Base-by-base conservation (phyloP, 169 alveolate genomes). In the Plasmodium vivax region DNA sequence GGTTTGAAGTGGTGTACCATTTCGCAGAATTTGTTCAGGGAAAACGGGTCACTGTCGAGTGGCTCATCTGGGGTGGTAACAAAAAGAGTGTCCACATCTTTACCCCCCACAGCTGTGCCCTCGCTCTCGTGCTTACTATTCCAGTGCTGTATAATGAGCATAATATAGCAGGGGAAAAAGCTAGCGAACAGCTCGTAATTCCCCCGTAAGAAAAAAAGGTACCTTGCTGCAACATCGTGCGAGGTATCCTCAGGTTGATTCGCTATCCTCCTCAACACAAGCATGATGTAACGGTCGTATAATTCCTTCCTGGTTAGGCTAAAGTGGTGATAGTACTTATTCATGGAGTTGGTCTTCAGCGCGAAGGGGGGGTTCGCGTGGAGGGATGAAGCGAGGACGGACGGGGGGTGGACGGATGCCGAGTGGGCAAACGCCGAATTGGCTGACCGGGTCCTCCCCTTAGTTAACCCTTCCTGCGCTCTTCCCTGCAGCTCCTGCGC, bases 241-340 rank as follows among this genome's bases (percentile, higher is more conserved):
- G 38, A 32, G 38, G 23, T 71, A 45, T 80, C 68, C 71, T 51
- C 71, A 87, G 56, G 58, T 87, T 87, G 82, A 34, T 87, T 87
- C 19, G 47, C 68, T 75, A 87, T 54, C 23, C 81, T 87, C 71
- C 80, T 72, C 68, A 90, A 47, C 51, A 80, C 94, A 68, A 90
- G 80, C 94, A 90, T 90, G 51, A 90, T 90, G 73, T 90, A 90
- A 43, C 94, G 81, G 43, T 90, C 88, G 72, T 90, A 90, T 80
- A 90, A 58, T 90, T 90, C 83, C 82, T 90, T 90, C 45, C 94
- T 58, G 45, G 71, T 79, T 62, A 80, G 34, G 34, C 94, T 80
- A 80, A 80, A 90, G 80, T 90, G 94, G 51, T 90, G 85, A 79
- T 90, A 90, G 73, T 90, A 90, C 80, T 90, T 90, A 90, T 90